Percentiles rank a stretch among this genome's conserved stretches.
Evolutionary conservation across 495 filamentous ascomycete genomes (phyloP).

Genomic region (Pseudotulostoma volvatum): DNA sequence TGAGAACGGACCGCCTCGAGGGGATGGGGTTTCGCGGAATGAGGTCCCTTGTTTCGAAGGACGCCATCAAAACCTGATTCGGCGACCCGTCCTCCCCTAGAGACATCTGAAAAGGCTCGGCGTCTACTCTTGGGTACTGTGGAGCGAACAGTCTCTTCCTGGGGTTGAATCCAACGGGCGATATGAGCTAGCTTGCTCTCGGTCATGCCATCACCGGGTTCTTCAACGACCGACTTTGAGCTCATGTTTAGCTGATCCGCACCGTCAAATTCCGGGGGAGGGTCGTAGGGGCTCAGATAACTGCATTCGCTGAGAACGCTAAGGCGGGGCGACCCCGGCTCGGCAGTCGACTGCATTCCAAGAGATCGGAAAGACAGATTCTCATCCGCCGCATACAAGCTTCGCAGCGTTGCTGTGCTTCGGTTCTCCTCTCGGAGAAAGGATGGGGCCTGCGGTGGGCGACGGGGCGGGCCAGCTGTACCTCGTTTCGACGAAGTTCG

Average conservation of each 20-base stretch:
- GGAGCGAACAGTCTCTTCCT: background rate
- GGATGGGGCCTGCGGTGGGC: slow-evolving; percentile 40
- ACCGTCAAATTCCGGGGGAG: slow-evolving; percentile 2
- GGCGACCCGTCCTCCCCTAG: slow-evolving; percentile 1
- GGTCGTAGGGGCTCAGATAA: slow-evolving; percentile 49
- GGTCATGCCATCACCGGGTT: background rate
- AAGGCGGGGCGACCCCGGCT: slow-evolving; percentile 43
- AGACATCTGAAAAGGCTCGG: slow-evolving; percentile 4
- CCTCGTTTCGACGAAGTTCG: slow-evolving; percentile 23
- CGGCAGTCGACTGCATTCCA: slow-evolving; percentile 18
- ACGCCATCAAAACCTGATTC: background rate
- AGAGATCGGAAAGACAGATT: slow-evolving; percentile 20
- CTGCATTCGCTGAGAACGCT: slow-evolving; percentile 71
- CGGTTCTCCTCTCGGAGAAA: slow-evolving; percentile 47
- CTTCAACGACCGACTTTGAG: background rate
- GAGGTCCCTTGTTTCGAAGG: background rate
- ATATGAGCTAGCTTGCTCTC: slow-evolving; percentile 13
- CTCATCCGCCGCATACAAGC: slow-evolving; percentile 38
- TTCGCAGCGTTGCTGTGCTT: slow-evolving; percentile 48
- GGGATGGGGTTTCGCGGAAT: background rate
- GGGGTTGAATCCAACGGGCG: slow-evolving; percentile 18
- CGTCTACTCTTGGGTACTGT: background rate
- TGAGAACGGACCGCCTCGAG: background rate
- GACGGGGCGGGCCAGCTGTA: slow-evolving; percentile 14
- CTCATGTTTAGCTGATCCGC: background rate